Evolutionary conservation across 345 rosid species (phyloP).

Genomic region (Clarkia xantiana): DNA sequence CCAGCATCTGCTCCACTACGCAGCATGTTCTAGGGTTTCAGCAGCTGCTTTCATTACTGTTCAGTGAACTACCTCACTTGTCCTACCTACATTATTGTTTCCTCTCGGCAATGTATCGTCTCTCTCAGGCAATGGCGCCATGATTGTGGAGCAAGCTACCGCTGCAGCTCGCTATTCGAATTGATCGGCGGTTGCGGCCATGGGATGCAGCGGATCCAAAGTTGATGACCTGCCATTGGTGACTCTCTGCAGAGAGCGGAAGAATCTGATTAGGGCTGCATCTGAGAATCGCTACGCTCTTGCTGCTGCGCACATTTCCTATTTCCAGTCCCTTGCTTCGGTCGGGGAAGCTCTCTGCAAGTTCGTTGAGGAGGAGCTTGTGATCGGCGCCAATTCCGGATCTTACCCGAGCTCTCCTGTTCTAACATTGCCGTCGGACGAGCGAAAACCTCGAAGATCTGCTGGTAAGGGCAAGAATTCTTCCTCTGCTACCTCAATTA

Average conservation of each 20-base stretch:
- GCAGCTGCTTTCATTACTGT: no score
- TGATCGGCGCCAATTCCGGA: conserved; percentile 19
- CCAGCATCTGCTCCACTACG: no score
- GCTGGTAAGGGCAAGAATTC: conserved; percentile 12
- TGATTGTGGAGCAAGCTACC: conserved; percentile 3
- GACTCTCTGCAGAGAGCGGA: conserved; percentile 63
- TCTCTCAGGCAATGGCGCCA: conserved; percentile 9
- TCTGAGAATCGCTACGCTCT: conserved; percentile 59
- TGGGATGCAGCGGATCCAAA: conserved; percentile 97
- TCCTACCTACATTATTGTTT: no score
- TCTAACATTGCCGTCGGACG: conserved; percentile 68
- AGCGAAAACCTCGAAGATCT: conserved; percentile 24
- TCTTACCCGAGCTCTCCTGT: conserved; percentile 50
- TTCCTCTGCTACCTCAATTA: conserved; percentile 50
- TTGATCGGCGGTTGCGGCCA: conserved; percentile 8
- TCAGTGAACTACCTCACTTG: no score
- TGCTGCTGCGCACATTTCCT: conserved; percentile 71
- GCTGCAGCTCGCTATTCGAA: neutral
- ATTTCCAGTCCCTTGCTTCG: conserved; percentile 50
- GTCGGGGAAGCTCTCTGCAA: conserved; percentile 72
- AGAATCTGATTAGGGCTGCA: conserved; percentile 55
- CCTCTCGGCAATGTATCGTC: neutral
- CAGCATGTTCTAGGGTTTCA: no score
- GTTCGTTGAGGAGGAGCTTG: conserved; percentile 76
- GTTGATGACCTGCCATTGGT: conserved; percentile 64